Conservation (phyloP, 805 yeast species). For the Kodamaea neixiangensis region DNA sequence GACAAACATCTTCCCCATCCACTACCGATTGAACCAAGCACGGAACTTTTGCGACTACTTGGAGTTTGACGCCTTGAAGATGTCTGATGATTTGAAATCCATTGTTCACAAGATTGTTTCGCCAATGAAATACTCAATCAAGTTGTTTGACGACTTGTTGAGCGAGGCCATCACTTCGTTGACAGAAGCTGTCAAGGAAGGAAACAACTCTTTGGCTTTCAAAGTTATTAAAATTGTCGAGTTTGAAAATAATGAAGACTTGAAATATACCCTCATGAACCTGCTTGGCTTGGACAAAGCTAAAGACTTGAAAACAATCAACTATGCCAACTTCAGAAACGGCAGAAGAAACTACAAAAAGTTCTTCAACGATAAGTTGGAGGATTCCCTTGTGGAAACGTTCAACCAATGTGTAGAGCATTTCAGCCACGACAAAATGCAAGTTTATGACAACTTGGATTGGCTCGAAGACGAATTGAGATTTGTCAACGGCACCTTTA, state of each 20-base stretch:
- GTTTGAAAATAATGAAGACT: slow-evolving; percentile 77
- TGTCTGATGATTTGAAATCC: slow-evolving; percentile 64
- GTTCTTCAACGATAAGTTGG: slow-evolving; percentile 59
- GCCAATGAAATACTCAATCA: slow-evolving; percentile 46
- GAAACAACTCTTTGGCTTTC: slow-evolving; percentile 65
- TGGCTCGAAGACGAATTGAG: slow-evolving; percentile 84
- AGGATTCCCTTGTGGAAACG: slow-evolving; percentile 61
- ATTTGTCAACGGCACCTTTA: slow-evolving; percentile 60
- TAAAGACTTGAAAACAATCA: slow-evolving; percentile 17
- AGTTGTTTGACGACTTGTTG: slow-evolving; percentile 64
- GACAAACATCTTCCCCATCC: slow-evolving; percentile 63
- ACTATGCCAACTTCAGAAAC: slow-evolving; percentile 34
- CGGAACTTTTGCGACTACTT: slow-evolving; percentile 81
- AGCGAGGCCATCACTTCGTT: slow-evolving; percentile 65
- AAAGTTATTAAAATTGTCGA: slow-evolving; percentile 78
- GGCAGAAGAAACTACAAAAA: slow-evolving; percentile 59
- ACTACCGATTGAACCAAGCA: slow-evolving; percentile 66
- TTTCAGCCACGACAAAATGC: slow-evolving; percentile 51
- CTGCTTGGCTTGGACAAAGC: slow-evolving; percentile 28
- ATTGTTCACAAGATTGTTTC: slow-evolving; percentile 60
- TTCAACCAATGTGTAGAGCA: slow-evolving; percentile 65
- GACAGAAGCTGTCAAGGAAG: slow-evolving; percentile 71
- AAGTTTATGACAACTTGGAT: slow-evolving; percentile 66
- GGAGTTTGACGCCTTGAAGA: slow-evolving; percentile 47
- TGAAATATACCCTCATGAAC: slow-evolving; percentile 42